These are phyloP conservation scores for Sicyos edulis DNA, from an alignment of 306 rosid genomes.

Conservation along the genomic window DNA sequence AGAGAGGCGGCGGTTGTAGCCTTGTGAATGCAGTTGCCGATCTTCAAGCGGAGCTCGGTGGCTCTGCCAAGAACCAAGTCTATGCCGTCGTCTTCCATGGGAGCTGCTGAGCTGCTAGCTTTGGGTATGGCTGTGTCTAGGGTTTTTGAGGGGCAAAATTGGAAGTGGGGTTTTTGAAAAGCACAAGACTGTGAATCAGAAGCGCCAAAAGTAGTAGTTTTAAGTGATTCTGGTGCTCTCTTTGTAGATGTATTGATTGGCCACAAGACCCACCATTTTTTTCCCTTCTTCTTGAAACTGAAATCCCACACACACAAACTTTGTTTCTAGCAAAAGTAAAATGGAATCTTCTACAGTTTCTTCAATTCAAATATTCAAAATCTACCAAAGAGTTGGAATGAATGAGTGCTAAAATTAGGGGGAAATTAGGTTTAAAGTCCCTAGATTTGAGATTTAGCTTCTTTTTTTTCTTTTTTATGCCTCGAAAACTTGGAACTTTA, in stretches of 20 bases:
- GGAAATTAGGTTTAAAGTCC: too few species aligned
- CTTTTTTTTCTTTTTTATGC: too few species aligned
- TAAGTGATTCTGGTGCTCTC: slow-evolving; percentile 21
- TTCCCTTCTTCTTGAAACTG: too few species aligned
- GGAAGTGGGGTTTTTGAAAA: slow-evolving; percentile 1
- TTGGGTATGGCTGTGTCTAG: neutral
- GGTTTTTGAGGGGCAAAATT: slow-evolving; percentile 1
- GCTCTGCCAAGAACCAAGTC: slow-evolving; percentile 85
- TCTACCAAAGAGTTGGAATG: too few species aligned
- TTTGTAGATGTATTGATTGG: neutral
- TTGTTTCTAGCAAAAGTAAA: neutral
- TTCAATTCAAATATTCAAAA: too few species aligned
- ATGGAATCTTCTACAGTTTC: too few species aligned
- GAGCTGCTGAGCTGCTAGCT: neutral
- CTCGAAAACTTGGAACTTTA: too few species aligned
- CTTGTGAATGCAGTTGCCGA: slow-evolving; percentile 57
- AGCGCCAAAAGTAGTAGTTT: slow-evolving; percentile 2
- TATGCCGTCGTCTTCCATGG: slow-evolving; percentile 71
- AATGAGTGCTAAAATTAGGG: too few species aligned
- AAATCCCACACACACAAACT: neutral
- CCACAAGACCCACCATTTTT: neutral
- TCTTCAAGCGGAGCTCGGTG: slow-evolving; percentile 81
- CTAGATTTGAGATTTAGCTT: too few species aligned
- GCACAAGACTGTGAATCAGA: slow-evolving; percentile 10
- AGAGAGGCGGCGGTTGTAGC: slow-evolving; percentile 18